Conservation (phyloP, 331 rosid genomes). For the Pyrus hybrid region DNA sequence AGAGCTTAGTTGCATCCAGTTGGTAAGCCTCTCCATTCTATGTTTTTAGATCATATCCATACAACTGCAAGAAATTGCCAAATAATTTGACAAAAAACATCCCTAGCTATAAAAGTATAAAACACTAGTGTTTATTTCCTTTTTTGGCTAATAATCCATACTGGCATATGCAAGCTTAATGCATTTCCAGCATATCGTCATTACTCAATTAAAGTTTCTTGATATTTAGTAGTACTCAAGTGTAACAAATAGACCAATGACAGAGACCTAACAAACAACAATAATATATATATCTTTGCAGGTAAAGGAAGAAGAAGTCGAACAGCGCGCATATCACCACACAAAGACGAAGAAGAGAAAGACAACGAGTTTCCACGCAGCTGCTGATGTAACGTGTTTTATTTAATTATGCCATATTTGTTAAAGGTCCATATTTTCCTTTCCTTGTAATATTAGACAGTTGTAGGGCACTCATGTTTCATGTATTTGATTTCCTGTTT, state of each 20-base stretch:
- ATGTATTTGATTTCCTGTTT: not conserved
- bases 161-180: not conserved
- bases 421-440: no score
- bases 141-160: not conserved
- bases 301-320: conserved; percentile 24
- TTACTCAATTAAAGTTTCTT: no score
- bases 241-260: not conserved
- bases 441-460: not conserved
- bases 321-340: not conserved
- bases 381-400: not conserved
- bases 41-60: not conserved
- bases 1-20: conserved; percentile 4
- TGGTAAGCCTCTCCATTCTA: conserved; percentile 25
- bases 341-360: not conserved
- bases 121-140: no score
- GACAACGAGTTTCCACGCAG: conserved; percentile 16
- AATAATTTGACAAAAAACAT: not conserved
- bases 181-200: not conserved
- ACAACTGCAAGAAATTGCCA: not conserved
- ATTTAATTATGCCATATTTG: not conserved
- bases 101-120: no score
- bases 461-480: conserved; percentile 9
- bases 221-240: no score
- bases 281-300: conserved; percentile 16
- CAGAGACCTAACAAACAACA: not conserved